Percentiles rank a stretch among this genome's conserved stretches.
Evolutionary conservation across 1,139 yeast genomes (phyloP).

Genomic region (Suhomyces kunorum): DNA sequence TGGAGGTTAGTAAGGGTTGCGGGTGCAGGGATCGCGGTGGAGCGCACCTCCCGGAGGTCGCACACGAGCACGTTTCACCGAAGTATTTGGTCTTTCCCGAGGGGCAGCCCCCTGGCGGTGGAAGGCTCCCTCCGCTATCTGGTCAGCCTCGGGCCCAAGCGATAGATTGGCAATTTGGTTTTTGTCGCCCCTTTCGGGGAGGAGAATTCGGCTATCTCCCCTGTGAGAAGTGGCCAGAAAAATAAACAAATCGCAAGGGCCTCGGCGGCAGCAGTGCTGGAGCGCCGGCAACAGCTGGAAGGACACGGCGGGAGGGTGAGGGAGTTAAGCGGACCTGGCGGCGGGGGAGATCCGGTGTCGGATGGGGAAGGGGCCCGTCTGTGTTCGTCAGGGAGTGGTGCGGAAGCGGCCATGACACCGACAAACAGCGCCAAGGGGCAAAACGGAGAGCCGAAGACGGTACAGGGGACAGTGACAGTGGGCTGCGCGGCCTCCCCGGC

Average conservation of each 20-base stretch:
- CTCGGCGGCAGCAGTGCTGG: not conserved
- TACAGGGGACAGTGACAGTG: not conserved
- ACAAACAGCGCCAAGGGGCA: too few relatives aligned
- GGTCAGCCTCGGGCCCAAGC: too few relatives aligned
- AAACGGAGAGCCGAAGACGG: too few relatives aligned
- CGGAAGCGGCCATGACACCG: too few relatives aligned
- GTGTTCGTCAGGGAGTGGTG: not conserved
- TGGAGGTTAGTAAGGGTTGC: slow-evolving; percentile 9
- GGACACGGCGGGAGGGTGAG: not conserved
- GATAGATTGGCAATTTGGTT: too few relatives aligned
- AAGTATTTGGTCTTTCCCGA: too few relatives aligned
- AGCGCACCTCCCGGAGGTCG: not conserved
- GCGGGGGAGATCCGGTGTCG: not conserved
- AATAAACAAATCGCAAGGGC: slow-evolving; percentile 2
- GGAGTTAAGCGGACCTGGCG: not conserved
- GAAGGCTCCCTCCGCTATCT: too few relatives aligned
- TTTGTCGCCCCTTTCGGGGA: slow-evolving; percentile 3
- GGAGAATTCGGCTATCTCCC: slow-evolving; percentile 4
- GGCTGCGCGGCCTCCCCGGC: not conserved
- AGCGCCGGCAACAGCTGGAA: not conserved
- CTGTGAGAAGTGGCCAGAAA: slow-evolving; percentile 2
- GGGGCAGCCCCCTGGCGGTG: too few relatives aligned
- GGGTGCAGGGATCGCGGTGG: not conserved
- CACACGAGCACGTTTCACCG: slow-evolving; percentile 3
- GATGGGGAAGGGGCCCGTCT: not conserved